Percentiles rank a stretch among this genome's conserved stretches.
phyloP scores from a whole-genome alignment of 176 grass and related monocot species.

The Areca catechu region DNA sequence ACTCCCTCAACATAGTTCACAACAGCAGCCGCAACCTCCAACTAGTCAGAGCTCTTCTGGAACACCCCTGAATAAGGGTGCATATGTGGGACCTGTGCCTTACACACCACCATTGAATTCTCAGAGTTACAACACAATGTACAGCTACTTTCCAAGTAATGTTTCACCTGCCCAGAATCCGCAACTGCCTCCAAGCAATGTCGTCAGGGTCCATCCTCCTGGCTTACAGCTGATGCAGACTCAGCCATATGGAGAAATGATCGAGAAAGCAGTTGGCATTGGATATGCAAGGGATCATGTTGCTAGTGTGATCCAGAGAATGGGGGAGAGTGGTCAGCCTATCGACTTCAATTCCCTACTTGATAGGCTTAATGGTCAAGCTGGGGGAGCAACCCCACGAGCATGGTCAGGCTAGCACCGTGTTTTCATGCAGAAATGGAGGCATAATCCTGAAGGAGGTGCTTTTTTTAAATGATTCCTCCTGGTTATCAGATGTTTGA shows the following conservation, averaged over 20 bases:
- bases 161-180: neutral
- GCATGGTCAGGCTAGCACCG: neutral
- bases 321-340: neutral
- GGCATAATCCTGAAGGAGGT: too few relatives aligned
- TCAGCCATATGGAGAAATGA: neutral
- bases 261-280: neutral
- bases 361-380: slow-evolving; percentile 8
- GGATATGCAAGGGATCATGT: slow-evolving; percentile 1
- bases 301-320: neutral
- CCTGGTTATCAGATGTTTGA: too few relatives aligned
- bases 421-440: too few relatives aligned
- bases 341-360: neutral
- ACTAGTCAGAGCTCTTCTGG: neutral
- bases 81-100: neutral
- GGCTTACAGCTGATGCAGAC: neutral
- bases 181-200: neutral
- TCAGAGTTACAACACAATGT: neutral
- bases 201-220: neutral
- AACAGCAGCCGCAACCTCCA: neutral
- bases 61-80: neutral
- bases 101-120: neutral
- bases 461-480: too few relatives aligned
- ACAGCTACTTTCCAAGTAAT: neutral
- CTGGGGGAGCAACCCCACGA: neutral
- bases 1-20: neutral